Evolutionary conservation across 768 basidiomycete species (phyloP).

Genomic region (Mycena vulgaris): DNA sequence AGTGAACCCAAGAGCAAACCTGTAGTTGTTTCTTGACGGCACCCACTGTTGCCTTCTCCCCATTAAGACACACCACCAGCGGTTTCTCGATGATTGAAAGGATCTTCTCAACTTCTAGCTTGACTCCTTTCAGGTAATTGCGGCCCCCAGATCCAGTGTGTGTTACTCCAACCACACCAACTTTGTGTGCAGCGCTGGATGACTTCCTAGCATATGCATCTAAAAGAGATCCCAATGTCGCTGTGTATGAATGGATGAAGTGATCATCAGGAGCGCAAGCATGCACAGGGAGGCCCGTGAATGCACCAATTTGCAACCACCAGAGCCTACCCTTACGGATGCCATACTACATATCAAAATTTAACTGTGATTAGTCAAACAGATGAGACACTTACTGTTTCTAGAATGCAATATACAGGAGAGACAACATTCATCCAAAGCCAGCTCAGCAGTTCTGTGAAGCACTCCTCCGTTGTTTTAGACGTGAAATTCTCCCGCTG

Average conservation of each 20-base stretch:
- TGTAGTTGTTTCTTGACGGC: background rate
- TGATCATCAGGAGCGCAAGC: background rate
- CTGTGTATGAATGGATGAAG: too few species aligned
- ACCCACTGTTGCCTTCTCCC: background rate
- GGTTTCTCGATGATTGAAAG: background rate
- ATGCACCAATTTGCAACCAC: slow-evolving; percentile 1
- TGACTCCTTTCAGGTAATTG: background rate
- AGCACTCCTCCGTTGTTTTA: background rate
- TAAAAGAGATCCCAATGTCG: background rate
- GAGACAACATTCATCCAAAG: background rate
- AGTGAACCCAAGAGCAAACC: too few species aligned
- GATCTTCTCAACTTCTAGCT: background rate
- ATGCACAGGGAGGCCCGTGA: background rate
- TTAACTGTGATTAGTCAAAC: background rate
- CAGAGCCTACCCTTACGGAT: background rate
- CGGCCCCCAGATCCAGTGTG: background rate
- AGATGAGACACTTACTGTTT: background rate
- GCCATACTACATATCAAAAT: background rate
- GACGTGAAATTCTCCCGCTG: background rate
- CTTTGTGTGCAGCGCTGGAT: background rate
- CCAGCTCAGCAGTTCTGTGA: background rate
- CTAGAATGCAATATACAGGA: background rate
- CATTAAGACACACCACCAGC: background rate
- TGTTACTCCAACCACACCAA: background rate
- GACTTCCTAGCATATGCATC: background rate